Percentiles rank a stretch among this genome's conserved stretches.
Evolutionary conservation across 192 early-diverging fungal genomes (phyloP).

Genomic region (Backusella parvicylindrica): DNA sequence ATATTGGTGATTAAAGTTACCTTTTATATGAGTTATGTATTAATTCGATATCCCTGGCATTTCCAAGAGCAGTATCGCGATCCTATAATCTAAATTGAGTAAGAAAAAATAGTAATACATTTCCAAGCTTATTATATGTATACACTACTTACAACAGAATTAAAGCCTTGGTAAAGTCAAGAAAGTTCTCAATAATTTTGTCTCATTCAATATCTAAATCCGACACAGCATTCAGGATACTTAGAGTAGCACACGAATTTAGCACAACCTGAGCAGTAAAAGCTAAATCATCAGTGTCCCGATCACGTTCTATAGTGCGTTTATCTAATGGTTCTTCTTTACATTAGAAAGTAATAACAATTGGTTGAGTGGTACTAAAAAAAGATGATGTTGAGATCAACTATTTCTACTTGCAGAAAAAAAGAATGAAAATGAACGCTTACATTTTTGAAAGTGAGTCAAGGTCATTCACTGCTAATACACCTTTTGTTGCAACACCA

Average conservation of each 20-base stretch:
- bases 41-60: not conserved
- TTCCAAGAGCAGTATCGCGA: not conserved
- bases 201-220: not conserved
- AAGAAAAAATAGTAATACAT: too few species aligned
- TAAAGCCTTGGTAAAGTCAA: not conserved
- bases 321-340: not conserved
- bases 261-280: not conserved
- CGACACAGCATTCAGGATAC: not conserved
- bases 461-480: too few species aligned
- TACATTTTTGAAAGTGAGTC: too few species aligned
- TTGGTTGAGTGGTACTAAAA: not conserved
- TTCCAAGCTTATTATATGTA: not conserved
- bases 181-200: not conserved
- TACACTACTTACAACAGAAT: not conserved
- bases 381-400: too few species aligned
- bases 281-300: not conserved
- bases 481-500: too few species aligned
- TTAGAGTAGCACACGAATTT: not conserved
- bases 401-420: too few species aligned
- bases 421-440: too few species aligned
- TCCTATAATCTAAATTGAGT: not conserved
- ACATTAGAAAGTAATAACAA: not conserved
- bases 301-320: not conserved
- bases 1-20: too few species aligned
- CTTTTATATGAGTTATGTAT: not conserved